A percentile compares a stretch with the other conserved stretches of the same genome.
Conservation (phyloP, 805 yeast species). For the Yamadazyma akitaensis region DNA sequence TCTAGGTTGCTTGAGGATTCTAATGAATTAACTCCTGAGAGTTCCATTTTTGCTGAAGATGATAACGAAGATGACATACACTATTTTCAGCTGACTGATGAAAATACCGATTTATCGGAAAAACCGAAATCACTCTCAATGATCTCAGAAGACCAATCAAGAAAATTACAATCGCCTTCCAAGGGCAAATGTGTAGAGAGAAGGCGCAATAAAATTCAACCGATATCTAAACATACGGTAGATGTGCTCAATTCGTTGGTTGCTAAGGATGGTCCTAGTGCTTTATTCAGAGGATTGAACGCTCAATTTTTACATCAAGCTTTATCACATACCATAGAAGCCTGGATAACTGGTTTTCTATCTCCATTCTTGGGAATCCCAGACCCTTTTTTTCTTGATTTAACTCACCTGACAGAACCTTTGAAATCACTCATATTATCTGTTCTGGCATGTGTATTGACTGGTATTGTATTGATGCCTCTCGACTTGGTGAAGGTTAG, state of each 20-base stretch:
- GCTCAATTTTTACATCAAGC: slow-evolving; percentile 79
- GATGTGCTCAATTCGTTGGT: slow-evolving; percentile 63
- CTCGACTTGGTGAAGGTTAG: slow-evolving; percentile 77
- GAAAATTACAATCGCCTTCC: slow-evolving; percentile 3
- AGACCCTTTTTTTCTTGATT: slow-evolving; percentile 83
- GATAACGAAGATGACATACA: slow-evolving; percentile 28
- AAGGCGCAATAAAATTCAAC: slow-evolving; percentile 41
- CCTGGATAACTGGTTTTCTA: slow-evolving; percentile 88
- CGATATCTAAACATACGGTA: slow-evolving; percentile 57
- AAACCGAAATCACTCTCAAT: not conserved
- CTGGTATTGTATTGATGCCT: slow-evolving; percentile 75
- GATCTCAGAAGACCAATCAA: not conserved
- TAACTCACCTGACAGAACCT: slow-evolving; percentile 77
- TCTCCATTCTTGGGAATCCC: slow-evolving; percentile 81
- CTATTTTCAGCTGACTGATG: slow-evolving; percentile 23
- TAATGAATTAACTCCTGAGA: slow-evolving; percentile 6
- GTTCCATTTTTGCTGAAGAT: slow-evolving; percentile 9
- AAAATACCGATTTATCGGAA: not conserved
- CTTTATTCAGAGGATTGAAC: slow-evolving; percentile 70
- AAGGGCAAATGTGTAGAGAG: slow-evolving; percentile 6
- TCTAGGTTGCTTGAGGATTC: slow-evolving; percentile 16
- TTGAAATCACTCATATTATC: slow-evolving; percentile 63
- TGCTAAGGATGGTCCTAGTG: slow-evolving; percentile 69
- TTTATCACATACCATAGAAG: slow-evolving; percentile 70
- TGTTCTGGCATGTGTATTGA: slow-evolving; percentile 64